Conservation (phyloP, 495 filamentous ascomycete genomes). For the Talaromyces thailandensis region DNA sequence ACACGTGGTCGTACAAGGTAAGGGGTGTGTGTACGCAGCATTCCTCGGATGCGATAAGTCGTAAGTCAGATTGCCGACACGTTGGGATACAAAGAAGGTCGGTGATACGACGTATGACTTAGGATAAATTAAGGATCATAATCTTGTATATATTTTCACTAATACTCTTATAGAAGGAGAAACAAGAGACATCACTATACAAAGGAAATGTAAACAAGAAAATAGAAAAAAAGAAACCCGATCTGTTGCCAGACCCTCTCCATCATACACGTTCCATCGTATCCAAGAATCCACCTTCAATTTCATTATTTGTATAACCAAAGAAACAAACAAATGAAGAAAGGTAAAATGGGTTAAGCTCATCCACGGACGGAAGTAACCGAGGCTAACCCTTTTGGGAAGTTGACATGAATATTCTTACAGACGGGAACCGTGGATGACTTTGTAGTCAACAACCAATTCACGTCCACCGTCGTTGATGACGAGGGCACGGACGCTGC, state of each 20-base stretch:
- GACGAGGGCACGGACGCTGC: slow-evolving; percentile 87
- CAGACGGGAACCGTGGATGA: slow-evolving; percentile 73
- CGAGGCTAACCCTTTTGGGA: slow-evolving; percentile 8
- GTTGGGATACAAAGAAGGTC: no score
- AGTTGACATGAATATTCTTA: slow-evolving; percentile 26
- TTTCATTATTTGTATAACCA: background rate
- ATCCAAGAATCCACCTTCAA: background rate
- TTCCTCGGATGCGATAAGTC: background rate
- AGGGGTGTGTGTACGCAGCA: background rate
- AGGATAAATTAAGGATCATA: background rate
- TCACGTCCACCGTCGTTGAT: slow-evolving; percentile 91
- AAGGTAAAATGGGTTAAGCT: background rate
- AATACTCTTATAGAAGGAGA: background rate
- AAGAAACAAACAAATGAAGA: background rate
- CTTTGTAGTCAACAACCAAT: slow-evolving; percentile 97
- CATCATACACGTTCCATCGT: slow-evolving; percentile 11
- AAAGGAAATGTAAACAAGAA: slow-evolving; percentile 4
- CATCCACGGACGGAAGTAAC: slow-evolving; percentile 1
- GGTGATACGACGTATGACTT: background rate
- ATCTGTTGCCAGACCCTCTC: background rate
- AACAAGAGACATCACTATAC: slow-evolving; percentile 1
- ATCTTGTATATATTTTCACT: background rate
- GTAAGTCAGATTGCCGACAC: no score
- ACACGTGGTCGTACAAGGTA: background rate
- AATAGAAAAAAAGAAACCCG: background rate